Conservation (phyloP, 441 rosid species). For the Mallotus japonicus region DNA sequence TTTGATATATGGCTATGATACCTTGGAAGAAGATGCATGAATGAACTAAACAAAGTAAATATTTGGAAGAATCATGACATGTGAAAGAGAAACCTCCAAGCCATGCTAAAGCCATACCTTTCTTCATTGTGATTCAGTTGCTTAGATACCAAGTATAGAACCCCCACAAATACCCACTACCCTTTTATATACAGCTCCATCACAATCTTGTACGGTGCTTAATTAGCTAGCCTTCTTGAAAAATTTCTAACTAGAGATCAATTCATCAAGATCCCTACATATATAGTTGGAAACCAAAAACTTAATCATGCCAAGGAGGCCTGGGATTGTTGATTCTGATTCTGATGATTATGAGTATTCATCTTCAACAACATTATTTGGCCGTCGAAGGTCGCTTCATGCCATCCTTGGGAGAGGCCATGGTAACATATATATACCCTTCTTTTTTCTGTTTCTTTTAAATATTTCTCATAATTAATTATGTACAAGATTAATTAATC, state of each 20-base stretch:
- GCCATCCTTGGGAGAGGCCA: constrained; percentile 6
- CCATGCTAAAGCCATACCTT: constrained; percentile 51
- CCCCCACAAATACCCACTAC: not conserved
- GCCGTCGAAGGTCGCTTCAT: not conserved
- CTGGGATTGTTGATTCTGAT: constrained; percentile 14
- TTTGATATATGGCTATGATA: not conserved
- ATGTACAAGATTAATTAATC: not conserved
- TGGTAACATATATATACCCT: not conserved
- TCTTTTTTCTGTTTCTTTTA: not conserved
- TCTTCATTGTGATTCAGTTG: constrained; percentile 34
- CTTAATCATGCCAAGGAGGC: not conserved
- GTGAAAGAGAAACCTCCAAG: constrained; percentile 23
- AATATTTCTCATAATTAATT: not conserved
- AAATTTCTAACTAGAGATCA: no score
- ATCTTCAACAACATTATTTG: not conserved
- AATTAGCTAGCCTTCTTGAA: no score
- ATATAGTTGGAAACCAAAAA: no score
- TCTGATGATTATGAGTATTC: not conserved
- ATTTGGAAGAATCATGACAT: not conserved
- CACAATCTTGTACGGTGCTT: not conserved
- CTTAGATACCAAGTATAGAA: constrained; percentile 41
- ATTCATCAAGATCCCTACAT: no score
- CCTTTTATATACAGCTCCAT: not conserved
- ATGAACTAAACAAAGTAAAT: not conserved
- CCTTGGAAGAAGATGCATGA: not conserved